Percentiles rank a stretch among this genome's conserved stretches.
phyloP scores from a whole-genome alignment of 106 monocot species.

The Chionographis japonica region DNA sequence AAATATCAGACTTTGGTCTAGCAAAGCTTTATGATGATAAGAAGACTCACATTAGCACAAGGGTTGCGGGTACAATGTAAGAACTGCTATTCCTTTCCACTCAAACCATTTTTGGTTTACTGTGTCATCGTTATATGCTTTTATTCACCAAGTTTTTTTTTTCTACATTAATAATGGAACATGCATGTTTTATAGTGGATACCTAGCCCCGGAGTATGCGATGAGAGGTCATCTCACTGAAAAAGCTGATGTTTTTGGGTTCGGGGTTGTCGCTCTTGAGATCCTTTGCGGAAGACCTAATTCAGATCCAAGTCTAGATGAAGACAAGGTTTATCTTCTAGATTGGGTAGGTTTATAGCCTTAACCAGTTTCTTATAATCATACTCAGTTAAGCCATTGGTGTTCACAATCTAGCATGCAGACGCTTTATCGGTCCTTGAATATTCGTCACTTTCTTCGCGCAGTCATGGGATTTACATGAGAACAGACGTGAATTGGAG shows the following conservation, averaged over 20 bases:
- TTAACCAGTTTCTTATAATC: not conserved
- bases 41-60: conserved; percentile 86
- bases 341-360: conserved; percentile 57
- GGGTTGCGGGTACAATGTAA: conserved; percentile 91
- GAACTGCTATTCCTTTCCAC: not conserved
- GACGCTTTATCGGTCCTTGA: too few species aligned
- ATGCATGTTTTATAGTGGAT: conserved; percentile 43
- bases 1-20: conserved; percentile 80
- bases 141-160: not conserved
- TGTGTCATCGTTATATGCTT: too few species aligned
- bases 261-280: conserved; percentile 75
- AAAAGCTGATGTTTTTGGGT: conserved; percentile 85
- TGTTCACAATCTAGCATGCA: not conserved
- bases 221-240: conserved; percentile 94
- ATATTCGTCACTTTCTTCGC: not conserved
- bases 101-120: not conserved
- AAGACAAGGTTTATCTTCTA: conserved; percentile 69
- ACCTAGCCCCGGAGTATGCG: conserved; percentile 89
- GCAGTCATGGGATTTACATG: conserved; percentile 72
- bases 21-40: conserved; percentile 91
- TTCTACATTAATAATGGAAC: not conserved
- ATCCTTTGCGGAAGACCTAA: conserved; percentile 64
- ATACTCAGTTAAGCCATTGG: not conserved
- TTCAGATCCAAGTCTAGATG: conserved; percentile 32
- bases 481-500: conserved; percentile 43